Percentiles rank a stretch among this genome's conserved stretches.
phyloP scores from a whole-genome alignment of 768 basidiomycete genomes.

The Boletus coccyginus region DNA sequence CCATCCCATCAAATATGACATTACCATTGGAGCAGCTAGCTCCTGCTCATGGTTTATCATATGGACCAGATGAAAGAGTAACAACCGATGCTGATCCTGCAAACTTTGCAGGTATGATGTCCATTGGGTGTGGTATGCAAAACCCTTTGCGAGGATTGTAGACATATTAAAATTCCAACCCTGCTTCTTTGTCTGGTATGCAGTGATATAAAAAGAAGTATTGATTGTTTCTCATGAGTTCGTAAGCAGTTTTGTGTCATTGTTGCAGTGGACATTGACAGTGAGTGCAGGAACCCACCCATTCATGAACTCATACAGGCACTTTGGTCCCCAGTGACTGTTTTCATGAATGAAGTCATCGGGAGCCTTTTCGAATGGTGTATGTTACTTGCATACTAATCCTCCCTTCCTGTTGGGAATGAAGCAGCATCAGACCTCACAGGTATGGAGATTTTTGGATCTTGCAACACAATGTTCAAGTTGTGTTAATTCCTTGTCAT shows the following conservation, averaged over 20 bases:
- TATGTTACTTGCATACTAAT: not conserved
- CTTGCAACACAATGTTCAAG: not conserved
- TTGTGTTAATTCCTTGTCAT: not conserved
- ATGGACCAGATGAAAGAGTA: slow-evolving; percentile 34
- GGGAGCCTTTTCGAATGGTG: not conserved
- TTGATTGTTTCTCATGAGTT: slow-evolving; percentile 34
- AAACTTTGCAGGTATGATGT: slow-evolving; percentile 15
- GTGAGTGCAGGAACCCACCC: slow-evolving; percentile 27
- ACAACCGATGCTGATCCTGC: slow-evolving; percentile 22
- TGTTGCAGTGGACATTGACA: slow-evolving; percentile 33
- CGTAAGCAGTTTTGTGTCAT: slow-evolving; percentile 41
- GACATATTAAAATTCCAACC: slow-evolving; percentile 28
- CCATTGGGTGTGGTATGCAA: slow-evolving; percentile 28
- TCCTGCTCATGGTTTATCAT: slow-evolving; percentile 39
- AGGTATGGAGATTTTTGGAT: not conserved
- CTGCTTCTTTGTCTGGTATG: slow-evolving; percentile 37
- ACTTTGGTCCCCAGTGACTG: not conserved
- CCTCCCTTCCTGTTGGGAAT: not conserved
- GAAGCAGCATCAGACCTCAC: not conserved
- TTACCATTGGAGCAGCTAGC: slow-evolving; percentile 35
- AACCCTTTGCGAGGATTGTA: slow-evolving; percentile 32
- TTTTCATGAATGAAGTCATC: not conserved
- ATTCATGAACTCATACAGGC: not conserved
- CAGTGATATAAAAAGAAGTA: slow-evolving; percentile 33
- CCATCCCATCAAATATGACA: slow-evolving; percentile 45